A percentile compares a stretch with the other conserved stretches of the same genome.
phyloP scores from a whole-genome alignment of 805 yeast genomes.

The Ogataea corticis region DNA sequence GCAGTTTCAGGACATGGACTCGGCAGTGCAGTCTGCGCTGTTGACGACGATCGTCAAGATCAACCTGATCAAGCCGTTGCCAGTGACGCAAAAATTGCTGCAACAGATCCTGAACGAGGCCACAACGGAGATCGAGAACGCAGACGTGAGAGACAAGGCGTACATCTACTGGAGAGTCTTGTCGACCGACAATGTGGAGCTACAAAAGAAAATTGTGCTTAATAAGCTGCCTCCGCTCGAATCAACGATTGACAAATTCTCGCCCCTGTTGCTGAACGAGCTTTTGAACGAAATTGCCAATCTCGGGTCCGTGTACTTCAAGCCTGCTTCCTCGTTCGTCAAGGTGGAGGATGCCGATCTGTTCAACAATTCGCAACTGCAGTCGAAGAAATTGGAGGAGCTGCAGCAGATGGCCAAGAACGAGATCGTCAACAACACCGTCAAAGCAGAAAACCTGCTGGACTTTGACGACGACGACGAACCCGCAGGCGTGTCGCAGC shows the following conservation, averaged over 20 bases:
- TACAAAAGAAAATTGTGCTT: conserved; percentile 55
- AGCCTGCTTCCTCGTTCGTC: conserved; percentile 69
- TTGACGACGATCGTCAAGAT: conserved; percentile 65
- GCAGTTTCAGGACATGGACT: conserved; percentile 57
- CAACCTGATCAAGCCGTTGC: conserved; percentile 36
- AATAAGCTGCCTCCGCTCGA: conserved; percentile 69
- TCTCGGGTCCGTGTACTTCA: conserved; percentile 85
- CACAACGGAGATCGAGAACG: conserved; percentile 64
- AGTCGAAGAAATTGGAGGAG: conserved; percentile 69
- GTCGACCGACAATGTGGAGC: conserved; percentile 43
- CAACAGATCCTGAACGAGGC: conserved; percentile 63
- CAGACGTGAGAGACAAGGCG: conserved; percentile 80
- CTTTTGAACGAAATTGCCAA: conserved; percentile 77
- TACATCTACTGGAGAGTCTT: conserved; percentile 78
- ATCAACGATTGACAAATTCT: conserved; percentile 69
- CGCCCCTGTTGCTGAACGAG: conserved; percentile 65
- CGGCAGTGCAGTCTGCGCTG: conserved; percentile 58
- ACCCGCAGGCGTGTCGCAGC: conserved; percentile 12
- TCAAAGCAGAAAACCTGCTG: conserved; percentile 75
- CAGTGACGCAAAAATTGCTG: conserved; percentile 41
- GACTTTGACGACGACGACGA: conserved; percentile 72
- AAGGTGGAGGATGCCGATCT: conserved; percentile 21
- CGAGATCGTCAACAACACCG: conserved; percentile 60
- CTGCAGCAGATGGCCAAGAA: conserved; percentile 73
- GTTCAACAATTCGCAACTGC: conserved; percentile 29